A percentile compares a stretch with the other conserved stretches of the same genome.
phyloP scores from a whole-genome alignment of 352 stramenopile genomes.

The Globisporangium lucens region DNA sequence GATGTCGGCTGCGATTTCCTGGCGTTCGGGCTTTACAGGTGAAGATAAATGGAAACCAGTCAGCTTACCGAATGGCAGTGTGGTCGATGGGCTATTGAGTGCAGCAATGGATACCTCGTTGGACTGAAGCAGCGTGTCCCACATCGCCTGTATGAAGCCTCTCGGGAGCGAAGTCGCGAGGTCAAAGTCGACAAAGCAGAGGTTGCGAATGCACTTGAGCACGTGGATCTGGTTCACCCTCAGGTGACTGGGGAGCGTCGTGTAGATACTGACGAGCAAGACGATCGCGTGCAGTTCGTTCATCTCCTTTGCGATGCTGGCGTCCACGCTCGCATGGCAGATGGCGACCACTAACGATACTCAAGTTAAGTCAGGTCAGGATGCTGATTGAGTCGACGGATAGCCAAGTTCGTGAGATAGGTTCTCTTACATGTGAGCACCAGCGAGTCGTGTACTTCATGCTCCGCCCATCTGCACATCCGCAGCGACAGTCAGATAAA shows the following conservation, averaged over 20 bases:
- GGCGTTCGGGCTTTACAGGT: constrained; percentile 10
- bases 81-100: background rate
- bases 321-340: constrained; percentile 58
- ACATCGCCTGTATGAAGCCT: constrained; percentile 24
- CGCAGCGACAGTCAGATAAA: background rate
- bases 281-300: constrained; percentile 29
- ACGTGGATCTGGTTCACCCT: constrained; percentile 20
- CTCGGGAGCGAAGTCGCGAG: constrained; percentile 13
- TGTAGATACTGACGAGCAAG: constrained; percentile 31
- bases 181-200: constrained; percentile 29
- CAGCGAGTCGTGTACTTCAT: constrained; percentile 55
- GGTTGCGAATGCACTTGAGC: constrained; percentile 53
- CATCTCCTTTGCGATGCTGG: constrained; percentile 39
- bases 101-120: constrained; percentile 5
- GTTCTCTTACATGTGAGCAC: constrained; percentile 40
- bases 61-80: no score
- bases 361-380: background rate
- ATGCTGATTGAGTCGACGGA: background rate
- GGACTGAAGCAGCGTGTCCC: constrained; percentile 24
- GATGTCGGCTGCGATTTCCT: constrained; percentile 39
- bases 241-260: constrained; percentile 22
- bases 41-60: background rate
- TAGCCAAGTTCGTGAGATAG: background rate
- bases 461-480: constrained; percentile 36
- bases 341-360: constrained; percentile 41